Base-by-base conservation (phyloP, 345 rosid species). In the Camelina laxa region DNA sequence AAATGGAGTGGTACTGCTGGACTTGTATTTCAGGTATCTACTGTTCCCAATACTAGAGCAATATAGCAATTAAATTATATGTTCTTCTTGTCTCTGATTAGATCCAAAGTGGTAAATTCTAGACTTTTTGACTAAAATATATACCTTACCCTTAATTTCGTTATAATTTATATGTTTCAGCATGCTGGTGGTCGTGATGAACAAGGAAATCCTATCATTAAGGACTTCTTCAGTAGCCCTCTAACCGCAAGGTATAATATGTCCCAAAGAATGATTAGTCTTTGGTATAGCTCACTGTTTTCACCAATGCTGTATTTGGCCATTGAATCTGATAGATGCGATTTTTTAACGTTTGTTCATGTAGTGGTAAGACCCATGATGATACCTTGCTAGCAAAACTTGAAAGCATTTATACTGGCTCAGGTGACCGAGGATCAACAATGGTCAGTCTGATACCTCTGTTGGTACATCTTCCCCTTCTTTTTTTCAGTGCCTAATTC, bases 1-100 rank as follows among this genome's bases (percentile, higher is more conserved):
- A 95, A 92, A 82, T 92, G 97, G 98, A 90, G 88, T 76, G 98
- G 94, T 80, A 90, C 92, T 30, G 87, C 85, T 20, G 91, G 98
- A 51, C 82, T 95, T 75, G 77, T 87, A 74, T 91, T 92, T 84
- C 98, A 92, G 98, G 98, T 95, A 77, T 53, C 66, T 55, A 69
- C 41, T 7, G 44, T 59, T 69, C 30, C 53, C 35, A 61, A 11
- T 38, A 51, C 49, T 12, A 36, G 60, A 42, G 22, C 50, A 74
- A 21, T 57, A 45, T 31, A n/a, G 50, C 17, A 5, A 60, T 8
- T 15, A 47, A 3, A 47, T 27, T 30, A 21, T 9, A 17, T 41
- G 36, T 22, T 39, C 50, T 39, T 11, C 12, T 55, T 16, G 33
- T 20, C 30, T 44, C 54, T 44, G 20, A 9, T 24, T 41, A 21